Evolutionary conservation across 108 stramenopile genomes (phyloP), one percentile per base, ranked within the genome.

Genomic region (Mediolabrus comicus): DNA sequence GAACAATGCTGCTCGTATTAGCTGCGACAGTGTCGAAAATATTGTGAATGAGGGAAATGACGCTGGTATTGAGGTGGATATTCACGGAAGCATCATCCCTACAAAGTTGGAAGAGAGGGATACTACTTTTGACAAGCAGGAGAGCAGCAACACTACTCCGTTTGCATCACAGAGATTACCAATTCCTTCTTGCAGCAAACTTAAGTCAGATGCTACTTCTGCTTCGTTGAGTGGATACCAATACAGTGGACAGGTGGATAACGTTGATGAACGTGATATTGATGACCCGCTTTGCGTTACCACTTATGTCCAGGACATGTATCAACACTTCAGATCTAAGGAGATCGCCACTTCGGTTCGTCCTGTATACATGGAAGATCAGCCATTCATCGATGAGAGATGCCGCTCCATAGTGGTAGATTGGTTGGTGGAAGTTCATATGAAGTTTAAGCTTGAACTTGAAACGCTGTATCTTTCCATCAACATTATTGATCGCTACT

Each of bases 401-500:
- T 74, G 95, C 97, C 83, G 95, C 53, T 87, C 94, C 33, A 94
- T 97, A 64, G 84, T 97, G 35, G 91, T 97, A 28, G 97, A 97
- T 43, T 43, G 41, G 41, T 43, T 43, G 41, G 72, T 97, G 95
- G 97, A 97, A 58, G 97, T 97, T 2, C 95, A 98, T 78, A 72
- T 90, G 54, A 97, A 95, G 79, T 97, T 96, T 77, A 92, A 92
- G 62, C 87, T 95, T 35, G 84, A 87, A 39, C 93, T 92, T 8
- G 94, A 96, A 57, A 96, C 96, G 19, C 81, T 98, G 9, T 95
- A 95, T 68, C 87, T 98, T 16, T 90, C 86, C 35, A 87, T 98
- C 17, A 92, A 97, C 66, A 82, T 97, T 63, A 92, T 98, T 62
- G 99, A 98, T 79, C 90, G 97, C 29, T 99, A 96, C 75, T 91